Conservation (phyloP, 768 basidiomycete species). For the Wakefieldia striispora region DNA sequence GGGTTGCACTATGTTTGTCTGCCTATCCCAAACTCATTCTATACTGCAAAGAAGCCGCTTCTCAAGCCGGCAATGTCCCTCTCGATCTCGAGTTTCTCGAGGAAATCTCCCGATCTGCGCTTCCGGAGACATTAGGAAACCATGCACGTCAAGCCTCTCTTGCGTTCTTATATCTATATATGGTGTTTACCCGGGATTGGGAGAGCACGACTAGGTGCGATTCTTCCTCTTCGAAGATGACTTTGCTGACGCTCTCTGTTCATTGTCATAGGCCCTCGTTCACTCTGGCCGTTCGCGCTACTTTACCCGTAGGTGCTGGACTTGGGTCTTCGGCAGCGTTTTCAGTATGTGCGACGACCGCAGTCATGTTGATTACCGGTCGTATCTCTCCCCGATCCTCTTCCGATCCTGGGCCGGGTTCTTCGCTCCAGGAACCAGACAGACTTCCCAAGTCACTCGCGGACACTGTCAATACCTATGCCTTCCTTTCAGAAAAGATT, state of each 20-base stretch:
- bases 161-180: constrained; percentile 92
- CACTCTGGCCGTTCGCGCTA: constrained; percentile 80
- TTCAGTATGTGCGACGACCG: constrained; percentile 81
- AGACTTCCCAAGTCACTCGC: constrained; percentile 63
- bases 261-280: constrained; percentile 58
- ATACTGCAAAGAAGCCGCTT: constrained; percentile 5
- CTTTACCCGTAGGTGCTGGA: constrained; percentile 92
- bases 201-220: constrained; percentile 55
- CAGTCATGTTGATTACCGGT: constrained; percentile 72
- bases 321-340: constrained; percentile 97
- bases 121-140: constrained; percentile 30
- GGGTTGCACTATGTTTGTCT: neutral
- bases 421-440: constrained; percentile 40
- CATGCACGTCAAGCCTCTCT: constrained; percentile 50
- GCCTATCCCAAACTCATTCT: neutral
- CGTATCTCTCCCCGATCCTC: constrained; percentile 60
- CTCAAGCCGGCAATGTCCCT: constrained; percentile 25
- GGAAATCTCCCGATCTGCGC: constrained; percentile 53
- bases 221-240: constrained; percentile 15
- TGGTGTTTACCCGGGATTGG: constrained; percentile 53
- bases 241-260: constrained; percentile 12
- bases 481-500: constrained; percentile 94
- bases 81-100: constrained; percentile 75
- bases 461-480: constrained; percentile 87
- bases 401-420: constrained; percentile 7